Evolutionary conservation across 2,329 filamentous ascomycete genomes (phyloP).

Genomic region (Fusarium albidum): DNA sequence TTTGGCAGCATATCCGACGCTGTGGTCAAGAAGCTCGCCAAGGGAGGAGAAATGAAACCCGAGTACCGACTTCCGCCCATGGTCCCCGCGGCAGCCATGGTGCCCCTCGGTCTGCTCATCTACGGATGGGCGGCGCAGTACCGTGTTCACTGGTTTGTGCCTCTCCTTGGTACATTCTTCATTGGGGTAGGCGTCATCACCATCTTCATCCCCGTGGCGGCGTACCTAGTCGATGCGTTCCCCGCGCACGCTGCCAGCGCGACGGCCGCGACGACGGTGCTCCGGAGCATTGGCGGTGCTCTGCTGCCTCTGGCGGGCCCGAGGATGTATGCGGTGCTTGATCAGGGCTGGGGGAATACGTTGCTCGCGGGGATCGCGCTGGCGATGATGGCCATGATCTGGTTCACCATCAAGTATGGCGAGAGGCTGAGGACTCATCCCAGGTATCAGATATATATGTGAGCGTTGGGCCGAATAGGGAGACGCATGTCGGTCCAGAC

Average conservation of each 20-base stretch:
- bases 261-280: slow-evolving; percentile 26
- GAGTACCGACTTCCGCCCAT: slow-evolving; percentile 35
- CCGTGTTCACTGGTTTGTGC: slow-evolving; percentile 61
- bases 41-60: slow-evolving; percentile 22
- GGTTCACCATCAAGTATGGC: slow-evolving; percentile 16
- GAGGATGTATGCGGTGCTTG: slow-evolving; percentile 25
- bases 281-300: slow-evolving; percentile 21
- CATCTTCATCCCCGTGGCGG: too few species aligned
- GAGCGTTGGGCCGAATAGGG: not conserved
- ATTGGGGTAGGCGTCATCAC: slow-evolving; percentile 48
- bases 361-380: slow-evolving; percentile 18
- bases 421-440: slow-evolving; percentile 16
- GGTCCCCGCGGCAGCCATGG: slow-evolving; percentile 20
- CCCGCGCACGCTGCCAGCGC: not conserved
- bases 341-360: slow-evolving; percentile 25
- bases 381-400: slow-evolving; percentile 21
- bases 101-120: slow-evolving; percentile 36
- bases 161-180: slow-evolving; percentile 52
- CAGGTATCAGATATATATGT: slow-evolving; percentile 6
- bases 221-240: too few species aligned
- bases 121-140: slow-evolving; percentile 50
- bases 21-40: slow-evolving; percentile 10
- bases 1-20: slow-evolving; percentile 24
- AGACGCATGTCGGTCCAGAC: too few species aligned
- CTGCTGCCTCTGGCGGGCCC: slow-evolving; percentile 24